Evolutionary conservation across 2,329 filamentous ascomycete species (phyloP), one percentile per base, ranked within the genome.

Genomic region (Cordyceps cateniannulata): DNA sequence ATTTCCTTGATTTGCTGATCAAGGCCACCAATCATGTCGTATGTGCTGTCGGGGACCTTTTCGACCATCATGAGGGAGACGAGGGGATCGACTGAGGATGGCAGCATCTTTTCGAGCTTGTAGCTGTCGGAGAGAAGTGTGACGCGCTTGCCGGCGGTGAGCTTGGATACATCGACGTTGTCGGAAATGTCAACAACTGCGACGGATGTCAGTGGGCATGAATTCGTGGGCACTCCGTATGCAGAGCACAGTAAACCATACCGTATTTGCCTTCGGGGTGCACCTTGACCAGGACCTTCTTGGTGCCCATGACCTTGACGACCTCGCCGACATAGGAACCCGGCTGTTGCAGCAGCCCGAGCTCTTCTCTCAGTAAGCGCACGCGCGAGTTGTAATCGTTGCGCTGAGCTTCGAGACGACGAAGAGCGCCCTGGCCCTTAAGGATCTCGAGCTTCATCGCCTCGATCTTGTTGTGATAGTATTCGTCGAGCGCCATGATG

Each of bases 21-120:
- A 64, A 99, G 81, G 67, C 95, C 95, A 78, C 95, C 95, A 75
- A 99, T 99, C 95, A 99, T 99, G 79, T 99, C 95, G 81, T 99
- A 99, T 73, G 95, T 99, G 80, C 92, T 97, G 81, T 99, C 95
- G 18, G 95, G 95, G 18, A 99, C 95, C 83, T 99, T 99, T 75
- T 99, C 95, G 57, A 99, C 95, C 95, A 99, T 99, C 95, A 99
- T 99, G 74, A 99, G 90, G 40, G 95, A 99, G 61, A 99, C 95
- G 62, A 99, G 89, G 42, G 95, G 95, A 72, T 99, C 95, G 72
- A 99, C 95, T 22, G 95, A 99, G 60, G 95, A 98, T 22, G 95
- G 95, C 10, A 99, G 86, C 79, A 98, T 96, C 81, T 97, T 97
- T 74, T 98, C 95, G 69, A 99, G 88, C 78, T 97, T 97, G 84